Base-by-base conservation (phyloP, 306 rosid species). In the Malus fusca region DNA sequence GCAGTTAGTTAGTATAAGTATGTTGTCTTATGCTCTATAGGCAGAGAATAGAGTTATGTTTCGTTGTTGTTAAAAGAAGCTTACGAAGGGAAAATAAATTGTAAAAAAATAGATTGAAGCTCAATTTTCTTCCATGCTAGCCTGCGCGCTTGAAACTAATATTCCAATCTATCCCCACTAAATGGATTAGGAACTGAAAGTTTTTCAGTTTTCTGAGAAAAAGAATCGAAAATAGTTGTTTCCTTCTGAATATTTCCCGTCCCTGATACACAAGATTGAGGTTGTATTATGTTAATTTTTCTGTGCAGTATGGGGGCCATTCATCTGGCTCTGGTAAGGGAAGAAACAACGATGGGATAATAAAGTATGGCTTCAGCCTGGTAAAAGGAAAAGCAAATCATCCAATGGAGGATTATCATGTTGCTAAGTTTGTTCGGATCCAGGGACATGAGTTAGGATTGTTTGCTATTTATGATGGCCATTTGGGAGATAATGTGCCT, bases 321-420 rank as follows among this genome's bases (percentile, higher is more conserved):
- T 85, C 98, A 2, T 84, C 91, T 37, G 92, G 88, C 87, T 86
- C 89, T 48, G 98, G 98, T 60, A 91, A 88, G 78, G 98, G 98
- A 52, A 88, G 82, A 87, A 88, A 72, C 79, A 79, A 78, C 19
- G 96, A 85, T 26, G 95, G 97, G 60, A n/a, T 83, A 74, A 83
- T 88, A 74, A 94, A 88, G 88, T 94, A 82, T 74, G 98, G 98
- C 74, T 94, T 91, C 80, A 81, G 91, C 81, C 80, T 94, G 52
- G 88, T 90, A 21, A 94, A 94, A 81, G 97, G 98, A 75, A 94
- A 83, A 90, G 97, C 98, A 70, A 90, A 92, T 79, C 98, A 94
- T 78, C 97, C 97, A 53, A 94, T 94, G 98, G 98, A 94, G 87
- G 98, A 94, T 86, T 92, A 90, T 82, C 97, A 94, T 80, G 98